phyloP scores from a whole-genome alignment of 1,139 yeast species.

The Nadsonia starkeyi-henricii region DNA sequence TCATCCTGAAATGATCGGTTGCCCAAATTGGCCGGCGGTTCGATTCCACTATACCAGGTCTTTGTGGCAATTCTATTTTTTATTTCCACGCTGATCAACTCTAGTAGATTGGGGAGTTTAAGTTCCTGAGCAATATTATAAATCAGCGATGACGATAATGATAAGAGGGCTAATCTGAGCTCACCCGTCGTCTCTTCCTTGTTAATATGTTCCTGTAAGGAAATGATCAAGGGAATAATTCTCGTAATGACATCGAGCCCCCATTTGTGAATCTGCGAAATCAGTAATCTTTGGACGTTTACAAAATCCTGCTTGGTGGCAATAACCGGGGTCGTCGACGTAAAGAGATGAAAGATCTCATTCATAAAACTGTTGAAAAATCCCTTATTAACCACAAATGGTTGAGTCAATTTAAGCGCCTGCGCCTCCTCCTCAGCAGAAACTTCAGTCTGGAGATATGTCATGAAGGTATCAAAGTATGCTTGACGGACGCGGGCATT shows the following conservation, averaged over 20 bases:
- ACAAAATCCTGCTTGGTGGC: background rate
- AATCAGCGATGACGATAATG: background rate
- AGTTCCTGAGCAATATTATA: background rate
- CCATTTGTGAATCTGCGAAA: background rate
- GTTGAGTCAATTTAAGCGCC: background rate
- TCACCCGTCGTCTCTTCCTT: background rate
- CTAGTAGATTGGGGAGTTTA: too few relatives aligned
- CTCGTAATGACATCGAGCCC: background rate
- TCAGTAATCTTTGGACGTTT: background rate
- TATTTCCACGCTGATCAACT: too few relatives aligned
- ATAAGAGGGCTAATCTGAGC: background rate
- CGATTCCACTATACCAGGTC: too few relatives aligned
- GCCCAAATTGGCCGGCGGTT: too few relatives aligned
- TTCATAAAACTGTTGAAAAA: background rate
- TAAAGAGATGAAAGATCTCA: background rate
- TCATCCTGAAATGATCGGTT: too few relatives aligned
- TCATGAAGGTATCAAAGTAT: conserved; percentile 16
- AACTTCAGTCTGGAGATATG: conserved; percentile 11
- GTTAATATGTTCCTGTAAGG: background rate
- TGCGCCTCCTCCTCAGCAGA: background rate
- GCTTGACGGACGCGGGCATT: conserved; percentile 16
- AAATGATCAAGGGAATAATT: background rate
- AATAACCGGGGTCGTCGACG: background rate
- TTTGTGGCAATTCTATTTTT: too few relatives aligned
- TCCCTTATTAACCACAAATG: background rate